A percentile compares a stretch with the other conserved stretches of the same genome.
These are phyloP conservation scores for Eutreptiella sp. DNA, from an alignment of 208 protist species.

Conservation along the genomic window DNA sequence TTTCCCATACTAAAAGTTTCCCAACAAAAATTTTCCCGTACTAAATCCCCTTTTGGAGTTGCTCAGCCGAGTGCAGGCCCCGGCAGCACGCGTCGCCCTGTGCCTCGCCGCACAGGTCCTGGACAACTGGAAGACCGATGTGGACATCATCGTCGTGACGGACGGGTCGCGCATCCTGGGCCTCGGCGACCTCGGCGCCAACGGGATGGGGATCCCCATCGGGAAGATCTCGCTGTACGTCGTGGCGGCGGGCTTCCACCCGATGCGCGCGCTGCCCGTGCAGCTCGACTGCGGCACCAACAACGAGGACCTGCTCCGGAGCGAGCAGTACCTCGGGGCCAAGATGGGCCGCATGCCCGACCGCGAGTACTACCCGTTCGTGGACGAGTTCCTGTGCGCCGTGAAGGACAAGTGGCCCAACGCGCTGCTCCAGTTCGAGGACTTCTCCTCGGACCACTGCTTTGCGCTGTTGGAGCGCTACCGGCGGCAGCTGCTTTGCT, in stretches of 20 bases:
- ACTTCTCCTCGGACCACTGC: constrained; percentile 87
- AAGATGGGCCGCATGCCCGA: constrained; percentile 54
- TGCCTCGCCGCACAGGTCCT: constrained; percentile 63
- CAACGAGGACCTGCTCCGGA: constrained; percentile 61
- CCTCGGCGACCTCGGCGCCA: constrained; percentile 81
- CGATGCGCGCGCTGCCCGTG: constrained; percentile 66
- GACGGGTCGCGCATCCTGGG: constrained; percentile 91
- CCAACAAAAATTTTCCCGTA: no score
- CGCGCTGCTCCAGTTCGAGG: constrained; percentile 89
- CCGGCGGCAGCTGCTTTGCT: constrained; percentile 78
- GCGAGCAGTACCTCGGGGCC: constrained; percentile 73
- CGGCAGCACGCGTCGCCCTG: no score
- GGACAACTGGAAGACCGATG: constrained; percentile 58
- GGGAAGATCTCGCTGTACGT: constrained; percentile 87
- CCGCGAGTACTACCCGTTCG: constrained; percentile 68
- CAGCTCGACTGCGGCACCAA: constrained; percentile 82
- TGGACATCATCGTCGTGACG: constrained; percentile 90
- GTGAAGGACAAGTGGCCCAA: constrained; percentile 66
- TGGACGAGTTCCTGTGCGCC: constrained; percentile 82
- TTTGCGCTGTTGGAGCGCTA: constrained; percentile 86
- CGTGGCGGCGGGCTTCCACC: constrained; percentile 73
- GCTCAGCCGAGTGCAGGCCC: no score
- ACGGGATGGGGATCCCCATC: constrained; percentile 91
- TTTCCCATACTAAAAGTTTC: no score
- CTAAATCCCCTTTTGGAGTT: no score